Percentiles rank a stretch among this genome's conserved stretches.
phyloP scores from a whole-genome alignment of 768 basidiomycete species.

The Hygrocybe coccinea region DNA sequence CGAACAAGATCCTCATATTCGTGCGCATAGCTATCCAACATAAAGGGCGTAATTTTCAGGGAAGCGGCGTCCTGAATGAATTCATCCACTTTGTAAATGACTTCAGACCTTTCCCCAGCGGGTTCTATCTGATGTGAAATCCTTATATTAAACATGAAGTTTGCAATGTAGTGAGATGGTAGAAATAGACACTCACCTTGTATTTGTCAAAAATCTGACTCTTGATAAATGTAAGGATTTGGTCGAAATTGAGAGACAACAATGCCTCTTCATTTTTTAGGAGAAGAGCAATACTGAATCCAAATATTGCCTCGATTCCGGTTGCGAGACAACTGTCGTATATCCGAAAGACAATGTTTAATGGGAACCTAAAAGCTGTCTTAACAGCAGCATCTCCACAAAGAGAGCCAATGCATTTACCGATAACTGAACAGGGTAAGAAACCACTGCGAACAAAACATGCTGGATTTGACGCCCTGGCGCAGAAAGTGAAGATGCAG shows the following conservation, averaged over 20 bases:
- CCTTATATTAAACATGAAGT: background rate
- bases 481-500: slow-evolving; percentile 90
- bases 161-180: too few relatives aligned
- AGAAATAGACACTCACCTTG: background rate
- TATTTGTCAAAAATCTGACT: slow-evolving; percentile 50
- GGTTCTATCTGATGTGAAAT: slow-evolving; percentile 24
- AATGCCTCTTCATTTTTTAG: slow-evolving; percentile 82
- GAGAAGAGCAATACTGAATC: slow-evolving; percentile 84
- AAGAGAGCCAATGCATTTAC: slow-evolving; percentile 36
- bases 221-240: slow-evolving; percentile 82
- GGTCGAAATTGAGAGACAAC: slow-evolving; percentile 83
- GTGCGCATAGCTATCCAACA: slow-evolving; percentile 84
- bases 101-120: slow-evolving; percentile 23
- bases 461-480: slow-evolving; percentile 93
- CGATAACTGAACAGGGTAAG: slow-evolving; percentile 95
- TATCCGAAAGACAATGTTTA: slow-evolving; percentile 92
- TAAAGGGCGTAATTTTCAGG: slow-evolving; percentile 88
- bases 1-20: slow-evolving; percentile 80
- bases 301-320: slow-evolving; percentile 95
- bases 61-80: slow-evolving; percentile 87
- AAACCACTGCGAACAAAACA: slow-evolving; percentile 99
- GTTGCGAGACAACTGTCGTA: slow-evolving; percentile 95
- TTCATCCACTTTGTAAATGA: slow-evolving; percentile 63
- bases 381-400: background rate
- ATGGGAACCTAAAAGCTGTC: slow-evolving; percentile 64